Base-by-base conservation (phyloP, 257 asterid genomes). In the Salvia splendens region DNA sequence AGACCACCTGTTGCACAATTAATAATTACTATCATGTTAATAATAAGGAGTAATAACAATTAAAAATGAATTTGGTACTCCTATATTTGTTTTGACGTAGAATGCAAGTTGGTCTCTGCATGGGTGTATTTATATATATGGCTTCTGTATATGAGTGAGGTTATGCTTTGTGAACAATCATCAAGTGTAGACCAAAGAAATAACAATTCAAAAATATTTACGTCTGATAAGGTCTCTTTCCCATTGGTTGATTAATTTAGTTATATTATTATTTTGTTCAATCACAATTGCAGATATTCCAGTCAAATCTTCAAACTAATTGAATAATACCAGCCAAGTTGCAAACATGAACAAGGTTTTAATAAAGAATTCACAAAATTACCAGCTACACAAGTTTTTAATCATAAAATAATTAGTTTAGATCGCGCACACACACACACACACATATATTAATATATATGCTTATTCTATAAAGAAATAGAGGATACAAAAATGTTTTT, bases 1-100 rank as follows among this genome's bases (percentile, higher is more conserved):
- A 35, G 98, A 89, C 98, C 98, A 92, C 75, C 98, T 92, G 77
- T 64, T 9, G 15, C 11, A 61, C 11, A 40, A 5, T 2, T 15
- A 20, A 36, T 48, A 6, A 66, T 57, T 40, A 40, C 2, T 40
- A 38, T 38, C 17, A 0, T 6, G 4, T 1, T 6, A 61, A 5
- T 43, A 28, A 24, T 12, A 9, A 60, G 46, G n/a, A 30, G 8
- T 42, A 30, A 3, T 4, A 14, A 55, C 4, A 40, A 60, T 4
- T 15, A 7, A 7, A 8, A 4, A 15, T 40, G 20, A 8, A 8
- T 32, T 6, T 53, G 36, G 4, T 43, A n/a, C n/a, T n/a, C n/a
- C n/a, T n/a, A 1, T n/a, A 6, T 65, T 53, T 66, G 30, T 12
- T 53, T 43, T n/a, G 38, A 45, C 64, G 65, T 71, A 45, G 59